These are phyloP conservation scores for Plasmodium malariae DNA, from an alignment of 169 alveolate species.

Conservation along the genomic window DNA sequence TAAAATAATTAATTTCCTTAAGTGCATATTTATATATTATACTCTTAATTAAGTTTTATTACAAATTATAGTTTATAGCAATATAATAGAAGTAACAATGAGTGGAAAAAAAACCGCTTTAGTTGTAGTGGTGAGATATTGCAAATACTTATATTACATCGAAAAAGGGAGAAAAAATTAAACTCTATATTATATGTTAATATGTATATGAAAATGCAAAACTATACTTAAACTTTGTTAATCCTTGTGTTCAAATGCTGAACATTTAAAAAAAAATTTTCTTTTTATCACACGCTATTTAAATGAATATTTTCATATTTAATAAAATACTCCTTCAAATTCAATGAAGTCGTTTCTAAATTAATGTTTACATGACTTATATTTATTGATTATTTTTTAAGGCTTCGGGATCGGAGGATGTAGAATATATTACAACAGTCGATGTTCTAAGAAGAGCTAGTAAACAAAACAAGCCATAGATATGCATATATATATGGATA, in stretches of 20 bases:
- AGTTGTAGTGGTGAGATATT: conserved; percentile 71
- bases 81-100: conserved; percentile 3
- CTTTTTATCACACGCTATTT: too few species aligned
- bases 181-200: too few species aligned
- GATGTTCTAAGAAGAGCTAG: conserved; percentile 86
- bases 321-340: too few species aligned
- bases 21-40: too few species aligned
- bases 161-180: not conserved
- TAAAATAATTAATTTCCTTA: too few species aligned
- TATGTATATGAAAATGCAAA: too few species aligned
- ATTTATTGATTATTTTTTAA: not conserved
- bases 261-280: too few species aligned
- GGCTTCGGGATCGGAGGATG: conserved; percentile 85
- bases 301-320: too few species aligned
- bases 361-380: too few species aligned
- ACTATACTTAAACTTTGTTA: too few species aligned
- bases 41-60: not conserved
- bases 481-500: conserved; percentile 1
- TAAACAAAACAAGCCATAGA: conserved; percentile 47
- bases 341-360: too few species aligned
- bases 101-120: conserved; percentile 73
- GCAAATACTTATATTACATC: not conserved
- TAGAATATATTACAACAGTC: conserved; percentile 84
- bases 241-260: too few species aligned
- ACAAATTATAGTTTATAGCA: not conserved